These are phyloP conservation scores for Sanghuangporus weigelae DNA, from an alignment of 1,284 basidiomycete species.

Conservation along the genomic window DNA sequence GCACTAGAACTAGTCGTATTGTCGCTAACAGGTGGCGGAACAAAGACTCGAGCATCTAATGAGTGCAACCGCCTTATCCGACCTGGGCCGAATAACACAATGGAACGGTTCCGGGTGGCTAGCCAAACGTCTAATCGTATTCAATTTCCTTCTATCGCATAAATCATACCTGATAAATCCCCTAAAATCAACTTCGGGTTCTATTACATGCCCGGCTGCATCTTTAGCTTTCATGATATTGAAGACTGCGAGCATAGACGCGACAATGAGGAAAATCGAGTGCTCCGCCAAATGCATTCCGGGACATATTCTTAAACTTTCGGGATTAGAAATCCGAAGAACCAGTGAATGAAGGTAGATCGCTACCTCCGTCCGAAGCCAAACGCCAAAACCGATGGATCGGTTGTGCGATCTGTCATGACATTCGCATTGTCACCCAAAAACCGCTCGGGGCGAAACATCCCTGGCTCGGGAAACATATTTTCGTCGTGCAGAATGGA, in stretches of 20 bases:
- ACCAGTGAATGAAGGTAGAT: slow-evolving; percentile 4
- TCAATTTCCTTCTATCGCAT: neutral
- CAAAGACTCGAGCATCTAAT: neutral
- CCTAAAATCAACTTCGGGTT: slow-evolving; percentile 22
- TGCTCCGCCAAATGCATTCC: slow-evolving; percentile 31
- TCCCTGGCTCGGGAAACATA: slow-evolving; percentile 11
- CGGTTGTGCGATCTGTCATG: slow-evolving; percentile 1
- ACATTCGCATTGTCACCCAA: neutral
- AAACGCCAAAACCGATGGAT: slow-evolving; percentile 17
- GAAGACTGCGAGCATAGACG: slow-evolving; percentile 28
- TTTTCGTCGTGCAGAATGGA: slow-evolving; percentile 18
- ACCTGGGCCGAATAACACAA: slow-evolving; percentile 15
- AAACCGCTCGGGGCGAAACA: slow-evolving; percentile 20
- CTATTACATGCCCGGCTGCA: slow-evolving; percentile 26
- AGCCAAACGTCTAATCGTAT: neutral
- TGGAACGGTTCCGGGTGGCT: slow-evolving; percentile 18
- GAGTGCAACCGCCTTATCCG: slow-evolving; percentile 3
- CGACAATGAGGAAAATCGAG: slow-evolving; percentile 30
- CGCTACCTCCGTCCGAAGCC: slow-evolving; percentile 27
- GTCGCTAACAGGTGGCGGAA: neutral
- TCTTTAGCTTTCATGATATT: slow-evolving; percentile 27
- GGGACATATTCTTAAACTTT: slow-evolving; percentile 23
- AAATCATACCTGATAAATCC: slow-evolving; percentile 15
- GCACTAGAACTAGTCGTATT: neutral
- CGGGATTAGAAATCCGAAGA: neutral